These are phyloP conservation scores for Pelargonium australe DNA, from an alignment of 441 rosid genomes.

Conservation along the genomic window DNA sequence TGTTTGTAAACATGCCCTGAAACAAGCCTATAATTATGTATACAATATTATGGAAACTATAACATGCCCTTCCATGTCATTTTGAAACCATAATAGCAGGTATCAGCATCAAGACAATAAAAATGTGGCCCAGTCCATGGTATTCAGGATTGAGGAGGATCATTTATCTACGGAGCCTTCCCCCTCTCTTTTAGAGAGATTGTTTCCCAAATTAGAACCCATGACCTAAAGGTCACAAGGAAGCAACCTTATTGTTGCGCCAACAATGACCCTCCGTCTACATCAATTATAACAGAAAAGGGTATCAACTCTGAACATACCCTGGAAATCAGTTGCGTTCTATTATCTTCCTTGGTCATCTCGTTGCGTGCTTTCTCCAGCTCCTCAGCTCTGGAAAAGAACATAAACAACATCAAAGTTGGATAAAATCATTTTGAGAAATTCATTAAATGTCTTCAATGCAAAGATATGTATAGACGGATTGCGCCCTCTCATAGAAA, in stretches of 20 bases:
- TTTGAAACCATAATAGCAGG: not conserved
- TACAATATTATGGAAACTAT: not conserved
- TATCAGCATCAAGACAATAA: not conserved
- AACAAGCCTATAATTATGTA: no score
- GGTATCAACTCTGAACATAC: constrained; percentile 25
- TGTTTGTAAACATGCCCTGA: no score
- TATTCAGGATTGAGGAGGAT: no score
- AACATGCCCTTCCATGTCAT: constrained; percentile 1
- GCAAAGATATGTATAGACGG: no score
- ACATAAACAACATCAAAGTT: constrained; percentile 7
- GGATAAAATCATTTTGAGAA: no score
- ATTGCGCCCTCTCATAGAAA: no score
- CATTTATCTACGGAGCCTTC: constrained; percentile 3
- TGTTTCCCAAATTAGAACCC: not conserved
- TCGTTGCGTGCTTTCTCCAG: constrained; percentile 68
- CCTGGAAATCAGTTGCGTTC: constrained; percentile 51
- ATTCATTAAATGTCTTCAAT: no score
- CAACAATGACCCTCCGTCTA: no score
- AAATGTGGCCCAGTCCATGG: no score
- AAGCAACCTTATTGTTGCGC: not conserved
- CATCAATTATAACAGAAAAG: constrained; percentile 3
- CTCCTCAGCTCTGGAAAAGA: constrained; percentile 57
- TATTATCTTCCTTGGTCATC: constrained; percentile 66
- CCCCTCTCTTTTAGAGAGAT: no score
- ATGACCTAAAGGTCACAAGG: not conserved